phyloP scores from a whole-genome alignment of 176 grass and related monocot genomes.

The Oryza punctata region DNA sequence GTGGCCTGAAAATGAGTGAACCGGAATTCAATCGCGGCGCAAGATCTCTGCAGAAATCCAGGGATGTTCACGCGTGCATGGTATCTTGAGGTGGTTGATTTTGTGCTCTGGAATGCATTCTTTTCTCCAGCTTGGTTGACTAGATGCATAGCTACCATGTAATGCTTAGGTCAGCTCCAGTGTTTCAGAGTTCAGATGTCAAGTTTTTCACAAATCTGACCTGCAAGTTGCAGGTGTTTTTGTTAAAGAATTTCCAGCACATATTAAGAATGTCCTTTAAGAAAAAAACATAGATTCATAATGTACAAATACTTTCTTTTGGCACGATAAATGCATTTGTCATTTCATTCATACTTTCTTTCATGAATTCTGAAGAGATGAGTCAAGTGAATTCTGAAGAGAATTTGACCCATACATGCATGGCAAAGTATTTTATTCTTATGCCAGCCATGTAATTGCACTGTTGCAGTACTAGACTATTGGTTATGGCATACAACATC shows the following conservation, averaged over 20 bases:
- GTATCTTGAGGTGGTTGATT: constrained; percentile 40
- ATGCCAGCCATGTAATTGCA: neutral
- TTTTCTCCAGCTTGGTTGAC: constrained; percentile 36
- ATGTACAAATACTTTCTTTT: neutral
- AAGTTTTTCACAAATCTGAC: neutral
- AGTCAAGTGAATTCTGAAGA: neutral
- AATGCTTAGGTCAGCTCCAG: constrained; percentile 10
- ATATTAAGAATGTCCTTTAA: neutral
- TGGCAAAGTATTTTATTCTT: constrained; percentile 12
- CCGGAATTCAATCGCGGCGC: constrained; percentile 12
- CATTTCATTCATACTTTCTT: neutral
- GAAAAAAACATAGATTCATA: too few species aligned
- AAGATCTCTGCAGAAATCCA: constrained; percentile 64
- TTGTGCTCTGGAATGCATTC: neutral
- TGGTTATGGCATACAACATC: constrained; percentile 38
- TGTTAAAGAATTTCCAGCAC: neutral
- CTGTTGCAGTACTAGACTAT: neutral
- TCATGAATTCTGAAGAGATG: neutral
- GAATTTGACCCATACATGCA: neutral
- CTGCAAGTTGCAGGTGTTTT: neutral
- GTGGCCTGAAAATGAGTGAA: constrained; percentile 40
- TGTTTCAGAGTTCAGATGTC: constrained; percentile 14
- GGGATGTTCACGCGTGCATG: constrained; percentile 45
- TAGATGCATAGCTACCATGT: constrained; percentile 26
- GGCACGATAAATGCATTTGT: neutral